Evolutionary conservation across 768 basidiomycete genomes (phyloP).

Genomic region (Hypsizygus marmoreus): DNA sequence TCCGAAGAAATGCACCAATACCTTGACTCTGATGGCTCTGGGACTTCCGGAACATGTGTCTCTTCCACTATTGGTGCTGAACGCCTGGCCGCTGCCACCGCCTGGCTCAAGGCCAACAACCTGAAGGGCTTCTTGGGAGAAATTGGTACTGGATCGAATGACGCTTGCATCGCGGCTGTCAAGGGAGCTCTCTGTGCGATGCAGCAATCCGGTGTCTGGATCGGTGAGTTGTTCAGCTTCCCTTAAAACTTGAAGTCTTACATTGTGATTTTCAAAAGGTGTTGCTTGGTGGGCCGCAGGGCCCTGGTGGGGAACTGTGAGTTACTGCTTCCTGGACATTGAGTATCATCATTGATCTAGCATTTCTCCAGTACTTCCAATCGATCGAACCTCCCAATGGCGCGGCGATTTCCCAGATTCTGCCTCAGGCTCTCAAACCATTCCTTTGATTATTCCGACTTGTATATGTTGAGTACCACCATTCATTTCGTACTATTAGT

Average conservation of each 20-base stretch:
- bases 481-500: too few relatives aligned
- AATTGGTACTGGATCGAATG: conserved; percentile 54
- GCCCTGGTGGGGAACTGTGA: conserved; percentile 59
- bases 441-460: conserved; percentile 53
- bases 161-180: conserved; percentile 48
- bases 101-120: conserved; percentile 59
- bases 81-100: conserved; percentile 55
- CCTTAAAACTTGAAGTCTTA: not conserved
- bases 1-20: conserved; percentile 67
- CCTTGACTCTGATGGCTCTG: conserved; percentile 66
- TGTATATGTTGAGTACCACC: too few relatives aligned
- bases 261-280: conserved; percentile 11
- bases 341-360: conserved; percentile 8
- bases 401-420: conserved; percentile 49
- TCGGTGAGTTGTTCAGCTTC: conserved; percentile 35
- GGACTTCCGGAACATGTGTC: conserved; percentile 55
- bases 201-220: conserved; percentile 62
- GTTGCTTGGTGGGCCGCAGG: conserved; percentile 62
- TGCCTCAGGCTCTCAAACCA: conserved; percentile 58
- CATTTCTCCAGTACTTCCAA: conserved; percentile 53
- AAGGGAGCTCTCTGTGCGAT: conserved; percentile 58
- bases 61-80: conserved; percentile 60
- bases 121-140: conserved; percentile 68
- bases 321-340: conserved; percentile 22
- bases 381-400: conserved; percentile 65